Evolutionary conservation across 2,329 filamentous ascomycete species (phyloP).

Genomic region (Cercospora canescens): DNA sequence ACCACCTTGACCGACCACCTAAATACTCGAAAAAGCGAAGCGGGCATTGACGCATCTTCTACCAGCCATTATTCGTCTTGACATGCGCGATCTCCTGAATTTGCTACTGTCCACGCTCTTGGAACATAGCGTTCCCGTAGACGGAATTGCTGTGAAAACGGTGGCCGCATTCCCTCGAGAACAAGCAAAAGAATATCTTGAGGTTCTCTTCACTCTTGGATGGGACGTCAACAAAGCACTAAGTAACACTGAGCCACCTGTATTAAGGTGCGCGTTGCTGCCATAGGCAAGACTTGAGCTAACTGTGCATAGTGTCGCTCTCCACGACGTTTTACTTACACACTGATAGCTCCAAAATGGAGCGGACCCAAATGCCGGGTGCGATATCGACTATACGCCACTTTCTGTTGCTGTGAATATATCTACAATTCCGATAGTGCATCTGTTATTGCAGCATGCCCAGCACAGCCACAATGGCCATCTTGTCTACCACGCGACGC

Average conservation of each 20-base stretch:
- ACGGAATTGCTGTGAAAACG: not conserved
- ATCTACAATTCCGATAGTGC: not conserved
- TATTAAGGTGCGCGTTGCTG: conserved; percentile 2
- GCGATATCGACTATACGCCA: conserved; percentile 12
- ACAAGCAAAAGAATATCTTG: not conserved
- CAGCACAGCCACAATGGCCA: conserved; percentile 11
- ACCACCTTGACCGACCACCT: not conserved
- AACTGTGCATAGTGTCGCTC: conserved; percentile 4
- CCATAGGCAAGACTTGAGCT: not conserved
- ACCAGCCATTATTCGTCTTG: not conserved
- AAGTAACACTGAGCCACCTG: conserved; percentile 12
- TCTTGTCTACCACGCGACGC: conserved; percentile 10
- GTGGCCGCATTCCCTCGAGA: conserved; percentile 4
- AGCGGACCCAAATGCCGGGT: conserved; percentile 10
- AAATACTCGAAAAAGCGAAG: conserved; percentile 10
- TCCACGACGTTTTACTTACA: conserved; percentile 8
- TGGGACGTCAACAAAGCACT: conserved; percentile 10
- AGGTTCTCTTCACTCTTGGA: conserved; percentile 12
- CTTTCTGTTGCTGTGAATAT: conserved; percentile 7
- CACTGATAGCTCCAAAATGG: conserved; percentile 4
- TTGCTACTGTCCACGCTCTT: not conserved
- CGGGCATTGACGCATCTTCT: conserved; percentile 10
- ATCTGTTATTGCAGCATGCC: conserved; percentile 6
- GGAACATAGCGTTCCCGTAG: not conserved
- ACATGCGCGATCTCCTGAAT: not conserved